phyloP scores from a whole-genome alignment of 441 rosid genomes.

The Bruguiera hainesii region DNA sequence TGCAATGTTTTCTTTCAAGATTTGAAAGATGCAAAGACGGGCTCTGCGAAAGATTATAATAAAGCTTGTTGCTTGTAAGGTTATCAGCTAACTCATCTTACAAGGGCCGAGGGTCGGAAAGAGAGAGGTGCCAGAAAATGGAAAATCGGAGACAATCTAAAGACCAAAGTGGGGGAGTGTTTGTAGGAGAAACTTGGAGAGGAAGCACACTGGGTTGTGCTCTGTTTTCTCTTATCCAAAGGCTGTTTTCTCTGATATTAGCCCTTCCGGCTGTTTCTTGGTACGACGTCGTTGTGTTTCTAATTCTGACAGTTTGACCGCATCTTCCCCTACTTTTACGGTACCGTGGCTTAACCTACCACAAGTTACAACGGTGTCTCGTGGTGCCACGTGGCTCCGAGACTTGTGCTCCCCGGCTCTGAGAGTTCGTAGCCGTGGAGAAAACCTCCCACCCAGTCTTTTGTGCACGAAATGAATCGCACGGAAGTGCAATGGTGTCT shows the following conservation, averaged over 20 bases:
- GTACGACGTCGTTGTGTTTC: neutral
- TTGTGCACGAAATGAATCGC: no score
- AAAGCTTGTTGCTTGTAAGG: neutral
- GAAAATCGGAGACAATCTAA: no score
- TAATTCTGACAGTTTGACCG: conserved; percentile 9
- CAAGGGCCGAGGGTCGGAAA: neutral
- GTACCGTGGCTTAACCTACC: no score
- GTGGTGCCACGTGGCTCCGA: no score
- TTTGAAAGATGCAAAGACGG: conserved; percentile 15
- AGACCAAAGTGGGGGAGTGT: conserved; percentile 29
- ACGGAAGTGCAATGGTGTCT: no score
- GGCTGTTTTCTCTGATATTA: no score
- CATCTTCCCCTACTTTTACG: neutral
- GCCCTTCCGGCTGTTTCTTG: no score
- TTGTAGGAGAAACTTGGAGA: conserved; percentile 26
- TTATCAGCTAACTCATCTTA: neutral
- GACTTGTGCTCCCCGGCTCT: no score
- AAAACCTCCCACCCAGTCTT: no score
- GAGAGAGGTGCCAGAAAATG: neutral
- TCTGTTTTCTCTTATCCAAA: no score
- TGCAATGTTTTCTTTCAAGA: conserved; percentile 5
- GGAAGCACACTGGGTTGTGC: neutral
- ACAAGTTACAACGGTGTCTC: no score
- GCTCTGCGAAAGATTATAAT: conserved; percentile 8
- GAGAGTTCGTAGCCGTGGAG: no score